Base-by-base conservation (phyloP, 805 yeast species). In the Cyberlindnera samutprakarnensis region DNA sequence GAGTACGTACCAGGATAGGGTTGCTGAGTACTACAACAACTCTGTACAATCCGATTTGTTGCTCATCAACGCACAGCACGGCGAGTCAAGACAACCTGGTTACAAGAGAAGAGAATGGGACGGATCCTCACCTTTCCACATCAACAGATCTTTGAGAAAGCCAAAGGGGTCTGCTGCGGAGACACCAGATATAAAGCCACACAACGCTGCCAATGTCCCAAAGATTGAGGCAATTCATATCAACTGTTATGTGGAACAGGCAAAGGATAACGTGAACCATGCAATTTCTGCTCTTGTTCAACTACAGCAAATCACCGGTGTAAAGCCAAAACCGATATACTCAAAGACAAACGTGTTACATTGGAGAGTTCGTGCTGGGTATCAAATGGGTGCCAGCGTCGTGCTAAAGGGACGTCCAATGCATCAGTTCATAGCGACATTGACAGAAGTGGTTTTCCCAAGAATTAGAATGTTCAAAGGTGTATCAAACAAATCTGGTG, bases 221-320 rank as follows among this genome's bases (percentile, higher is more conserved):
- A 68, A 64, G 37, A 61, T 92, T 28, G 66, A 70, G 34, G 65
- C 72, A n/a, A 68, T 94, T 26, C 66, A 72, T 24, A 63, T 92
- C 47, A 84, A 83, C 57, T 75, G 94, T 48, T 90, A 73, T 51
- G 90, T 75, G 28, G 75, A 72, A 44, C 76, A 73, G 26, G 85
- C 92, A 6, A 73, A 72, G 44, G 77, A 72, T 36, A 75, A 79
- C 47, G 70, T 76, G 27, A 78, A 86, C 61, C 65, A 76, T 39
- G 84, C 86, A 19, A 72, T 87, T 35, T 70, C 87, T 21, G 85
- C 94, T 9, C 66, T 75, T 31, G 67, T 85, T 38, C 90, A 83
- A 59, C 54, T 92, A 36, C 94, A 92, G 48, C 97, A 90, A 56
- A 82, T 92, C 49, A 90, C 98, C n/a, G 95, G 95, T 39, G 75